These are phyloP conservation scores for Tolypocladium tropicale DNA, from an alignment of 2,329 filamentous ascomycete species.

Conservation along the genomic window DNA sequence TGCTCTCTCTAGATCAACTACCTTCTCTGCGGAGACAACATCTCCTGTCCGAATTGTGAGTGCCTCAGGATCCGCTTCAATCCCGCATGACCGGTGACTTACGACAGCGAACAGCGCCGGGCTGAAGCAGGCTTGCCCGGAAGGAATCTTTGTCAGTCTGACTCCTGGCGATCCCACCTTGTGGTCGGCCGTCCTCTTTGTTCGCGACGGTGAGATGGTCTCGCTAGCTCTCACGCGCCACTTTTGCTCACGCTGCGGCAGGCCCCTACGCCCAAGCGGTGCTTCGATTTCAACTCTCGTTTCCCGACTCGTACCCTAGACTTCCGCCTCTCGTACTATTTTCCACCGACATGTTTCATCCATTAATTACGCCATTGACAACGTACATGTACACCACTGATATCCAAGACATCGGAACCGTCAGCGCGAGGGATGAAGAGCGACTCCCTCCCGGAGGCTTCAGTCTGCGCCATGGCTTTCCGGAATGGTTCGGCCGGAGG, in stretches of 20 bases:
- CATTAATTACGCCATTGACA: conserved; percentile 83
- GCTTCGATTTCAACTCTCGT: conserved; percentile 82
- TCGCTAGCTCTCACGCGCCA: not conserved
- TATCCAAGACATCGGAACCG: conserved; percentile 62
- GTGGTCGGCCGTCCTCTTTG: conserved; percentile 88
- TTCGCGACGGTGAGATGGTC: conserved; percentile 61
- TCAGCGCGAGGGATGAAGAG: conserved; percentile 76
- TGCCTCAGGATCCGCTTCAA: conserved; percentile 7
- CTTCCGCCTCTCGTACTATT: conserved; percentile 81
- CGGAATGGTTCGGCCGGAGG: conserved; percentile 70
- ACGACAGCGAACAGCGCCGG: conserved; percentile 47
- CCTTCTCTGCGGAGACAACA: conserved; percentile 61
- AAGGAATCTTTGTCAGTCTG: conserved; percentile 78
- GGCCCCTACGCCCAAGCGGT: conserved; percentile 84
- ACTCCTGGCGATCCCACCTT: conserved; percentile 69
- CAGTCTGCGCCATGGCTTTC: conserved; percentile 83
- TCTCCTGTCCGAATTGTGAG: conserved; percentile 73
- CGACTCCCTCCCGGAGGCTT: conserved; percentile 81
- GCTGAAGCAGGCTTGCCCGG: conserved; percentile 71
- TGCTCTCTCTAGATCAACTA: conserved; percentile 28
- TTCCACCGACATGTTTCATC: conserved; percentile 88
- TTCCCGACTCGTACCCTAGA: conserved; percentile 69
- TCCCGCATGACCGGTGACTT: not conserved
- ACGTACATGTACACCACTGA: conserved; percentile 87
- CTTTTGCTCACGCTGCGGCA: conserved; percentile 22